Evolutionary conservation across 495 filamentous ascomycete species (phyloP), one percentile per base, ranked within the genome.

Genomic region (Staphylotrichum longicolle): DNA sequence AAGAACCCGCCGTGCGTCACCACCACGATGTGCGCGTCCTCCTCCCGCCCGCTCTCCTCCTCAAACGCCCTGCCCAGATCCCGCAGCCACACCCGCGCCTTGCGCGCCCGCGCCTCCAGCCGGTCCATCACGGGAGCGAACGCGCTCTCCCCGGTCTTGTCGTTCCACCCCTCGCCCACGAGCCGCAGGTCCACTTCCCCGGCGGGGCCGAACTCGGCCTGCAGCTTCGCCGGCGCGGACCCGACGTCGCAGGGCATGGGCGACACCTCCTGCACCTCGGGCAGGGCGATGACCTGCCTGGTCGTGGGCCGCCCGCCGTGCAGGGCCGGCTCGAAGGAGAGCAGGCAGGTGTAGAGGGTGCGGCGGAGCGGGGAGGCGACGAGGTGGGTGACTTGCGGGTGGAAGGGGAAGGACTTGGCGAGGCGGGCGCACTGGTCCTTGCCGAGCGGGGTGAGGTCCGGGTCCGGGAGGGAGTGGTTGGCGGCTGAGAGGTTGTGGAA

Each of bases 281-380:
- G 89, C 2, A 96, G 75, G 8, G 88, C 85, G 14, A 20, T 20
- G 0, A 54, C 51, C n/a, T 7, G 8, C 33, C 6, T 32, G 2
- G 40, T 27, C 1, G 32, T 10, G 4, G 15, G 20, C n/a, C 12
- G 9, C 7, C 75, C 4, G 72, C 63, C 48, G 6, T 35, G n/a
- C 7, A 57, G 47, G 2, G 61, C 67, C 4, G 86, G 77, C 49
- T 71, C 73, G 75, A 96, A 96, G 50, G 82, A 83, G 53, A 85
- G 74, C 9, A 96, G 80, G 5, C 88, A 85, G 0, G 93, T 96
- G 71, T 89, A 87, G 39, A 98, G 76, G 4, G 93, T 95, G 57
- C 93, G 87, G 30, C 87, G 86, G 51, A 96, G 80, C 1, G 93
- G 93, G 0, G 91, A 96, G 49, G 91, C 86, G 15, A 93, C 83